A percentile compares a stretch with the other conserved stretches of the same genome.
Conservation (phyloP, 139 green algal species). For the Tetradesmus obliquus region DNA sequence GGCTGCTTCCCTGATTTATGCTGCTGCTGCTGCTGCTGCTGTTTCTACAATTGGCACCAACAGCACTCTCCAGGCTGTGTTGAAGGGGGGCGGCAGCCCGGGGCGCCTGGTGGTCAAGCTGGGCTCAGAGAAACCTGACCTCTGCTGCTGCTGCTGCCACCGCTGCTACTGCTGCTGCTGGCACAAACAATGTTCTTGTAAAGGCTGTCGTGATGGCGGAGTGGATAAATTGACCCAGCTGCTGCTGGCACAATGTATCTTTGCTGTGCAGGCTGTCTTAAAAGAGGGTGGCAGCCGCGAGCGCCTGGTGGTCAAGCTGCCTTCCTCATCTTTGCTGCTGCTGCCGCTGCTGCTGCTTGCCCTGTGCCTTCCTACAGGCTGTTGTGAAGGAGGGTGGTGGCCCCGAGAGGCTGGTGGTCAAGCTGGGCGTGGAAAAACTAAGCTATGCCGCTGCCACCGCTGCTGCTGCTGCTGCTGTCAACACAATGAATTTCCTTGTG, state of each 20-base stretch:
- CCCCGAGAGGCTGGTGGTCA: not conserved
- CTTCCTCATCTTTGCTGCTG: not conserved
- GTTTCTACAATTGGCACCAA: not conserved
- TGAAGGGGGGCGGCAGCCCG: not conserved
- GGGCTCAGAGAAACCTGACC: no score
- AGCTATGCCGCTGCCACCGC: not conserved
- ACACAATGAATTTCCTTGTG: no score
- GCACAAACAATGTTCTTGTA: not conserved
- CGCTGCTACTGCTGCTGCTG: not conserved
- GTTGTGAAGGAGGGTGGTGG: constrained; percentile 24
- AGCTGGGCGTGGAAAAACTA: constrained; percentile 24
- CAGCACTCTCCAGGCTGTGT: constrained; percentile 20
- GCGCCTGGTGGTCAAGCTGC: not conserved
- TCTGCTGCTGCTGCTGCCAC: not conserved
- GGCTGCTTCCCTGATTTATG: not conserved
- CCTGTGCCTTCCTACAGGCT: constrained; percentile 8
- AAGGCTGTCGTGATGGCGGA: no score
- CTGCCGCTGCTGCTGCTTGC: not conserved
- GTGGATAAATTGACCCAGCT: not conserved
- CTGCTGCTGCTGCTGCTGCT: not conserved
- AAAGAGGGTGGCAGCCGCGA: not conserved
- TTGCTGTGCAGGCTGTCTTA: constrained; percentile 32
- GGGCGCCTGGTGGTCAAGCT: no score
- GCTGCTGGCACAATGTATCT: not conserved
- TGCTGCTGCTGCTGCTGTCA: not conserved